A percentile compares a stretch with the other conserved stretches of the same genome.
phyloP scores from a whole-genome alignment of 805 yeast species.

The Yarrowia alimentaria region DNA sequence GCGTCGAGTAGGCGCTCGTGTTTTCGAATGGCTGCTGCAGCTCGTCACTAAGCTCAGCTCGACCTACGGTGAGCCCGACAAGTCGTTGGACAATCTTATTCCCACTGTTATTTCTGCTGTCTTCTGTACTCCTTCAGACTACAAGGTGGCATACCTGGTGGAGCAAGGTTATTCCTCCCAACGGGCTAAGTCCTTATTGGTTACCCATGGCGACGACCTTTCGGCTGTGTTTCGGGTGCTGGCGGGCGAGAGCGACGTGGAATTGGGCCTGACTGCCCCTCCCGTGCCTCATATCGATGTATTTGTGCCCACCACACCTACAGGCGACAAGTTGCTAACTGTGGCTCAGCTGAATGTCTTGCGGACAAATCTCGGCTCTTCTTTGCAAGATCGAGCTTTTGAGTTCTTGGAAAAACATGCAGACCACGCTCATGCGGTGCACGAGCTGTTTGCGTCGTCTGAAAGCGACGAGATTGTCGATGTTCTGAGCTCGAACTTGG shows the following conservation, averaged over 20 bases:
- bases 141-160: constrained; percentile 33
- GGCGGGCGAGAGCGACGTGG: neutral
- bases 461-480: neutral
- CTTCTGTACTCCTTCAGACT: constrained; percentile 35
- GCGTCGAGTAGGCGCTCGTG: constrained; percentile 15
- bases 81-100: constrained; percentile 19
- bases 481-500: neutral
- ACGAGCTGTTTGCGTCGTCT: constrained; percentile 13
- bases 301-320: constrained; percentile 30
- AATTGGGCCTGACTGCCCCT: no score
- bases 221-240: constrained; percentile 3
- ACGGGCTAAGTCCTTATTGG: constrained; percentile 28
- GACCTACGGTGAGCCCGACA: constrained; percentile 3
- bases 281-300: constrained; percentile 20
- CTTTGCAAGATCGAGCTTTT: constrained; percentile 32
- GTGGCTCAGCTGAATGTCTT: constrained; percentile 33
- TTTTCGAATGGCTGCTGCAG: constrained; percentile 21
- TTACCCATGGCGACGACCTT: constrained; percentile 25
- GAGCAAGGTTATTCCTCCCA: constrained; percentile 29
- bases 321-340: constrained; percentile 30
- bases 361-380: constrained; percentile 31
- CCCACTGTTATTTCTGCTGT: constrained; percentile 34
- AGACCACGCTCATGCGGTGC: constrained; percentile 17
- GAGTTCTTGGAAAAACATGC: constrained; percentile 22
- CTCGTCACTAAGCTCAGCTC: constrained; percentile 5